Evolutionary conservation across 805 yeast species (phyloP).

Genomic region (Candida qinlingensis): DNA sequence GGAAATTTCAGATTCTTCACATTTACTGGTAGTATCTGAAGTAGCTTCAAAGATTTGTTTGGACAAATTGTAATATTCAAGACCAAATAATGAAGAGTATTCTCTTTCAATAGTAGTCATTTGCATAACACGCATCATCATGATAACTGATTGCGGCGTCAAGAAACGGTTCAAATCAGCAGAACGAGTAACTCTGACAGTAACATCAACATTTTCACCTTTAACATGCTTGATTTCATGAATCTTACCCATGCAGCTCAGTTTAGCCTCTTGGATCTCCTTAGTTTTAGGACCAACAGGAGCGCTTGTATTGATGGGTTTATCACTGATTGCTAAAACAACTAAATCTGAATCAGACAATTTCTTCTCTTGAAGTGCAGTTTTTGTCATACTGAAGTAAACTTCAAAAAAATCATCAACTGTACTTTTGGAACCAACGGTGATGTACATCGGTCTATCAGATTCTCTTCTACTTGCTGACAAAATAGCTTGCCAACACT

Average conservation of each 20-base stretch:
- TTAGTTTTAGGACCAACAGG: slow-evolving; percentile 23
- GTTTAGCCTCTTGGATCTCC: slow-evolving; percentile 28
- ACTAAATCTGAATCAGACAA: slow-evolving; percentile 74
- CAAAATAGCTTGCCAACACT: slow-evolving; percentile 89
- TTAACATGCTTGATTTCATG: slow-evolving; percentile 62
- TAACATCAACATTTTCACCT: slow-evolving; percentile 67
- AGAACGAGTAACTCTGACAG: slow-evolving; percentile 55
- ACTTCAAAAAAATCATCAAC: slow-evolving; percentile 87
- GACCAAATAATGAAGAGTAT: slow-evolving; percentile 73
- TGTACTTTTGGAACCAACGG: slow-evolving; percentile 74
- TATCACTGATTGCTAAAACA: slow-evolving; percentile 44
- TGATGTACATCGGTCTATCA: slow-evolving; percentile 53
- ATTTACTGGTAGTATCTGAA: slow-evolving; percentile 41
- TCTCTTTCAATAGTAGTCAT: slow-evolving; percentile 94
- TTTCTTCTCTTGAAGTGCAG: slow-evolving; percentile 43
- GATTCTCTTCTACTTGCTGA: slow-evolving; percentile 60
- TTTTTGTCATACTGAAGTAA: slow-evolving; percentile 61
- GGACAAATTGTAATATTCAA: slow-evolving; percentile 76
- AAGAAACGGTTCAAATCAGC: slow-evolving; percentile 44
- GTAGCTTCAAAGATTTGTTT: slow-evolving; percentile 59
- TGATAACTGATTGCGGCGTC: slow-evolving; percentile 57
- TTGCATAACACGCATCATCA: slow-evolving; percentile 72
- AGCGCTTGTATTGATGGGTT: background rate
- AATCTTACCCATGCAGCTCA: slow-evolving; percentile 77
- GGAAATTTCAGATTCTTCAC: slow-evolving; percentile 31